Evolutionary conservation across 148 eudicot genomes (phyloP), one percentile per base, ranked within the genome.

Genomic region (Cornus controversa): DNA sequence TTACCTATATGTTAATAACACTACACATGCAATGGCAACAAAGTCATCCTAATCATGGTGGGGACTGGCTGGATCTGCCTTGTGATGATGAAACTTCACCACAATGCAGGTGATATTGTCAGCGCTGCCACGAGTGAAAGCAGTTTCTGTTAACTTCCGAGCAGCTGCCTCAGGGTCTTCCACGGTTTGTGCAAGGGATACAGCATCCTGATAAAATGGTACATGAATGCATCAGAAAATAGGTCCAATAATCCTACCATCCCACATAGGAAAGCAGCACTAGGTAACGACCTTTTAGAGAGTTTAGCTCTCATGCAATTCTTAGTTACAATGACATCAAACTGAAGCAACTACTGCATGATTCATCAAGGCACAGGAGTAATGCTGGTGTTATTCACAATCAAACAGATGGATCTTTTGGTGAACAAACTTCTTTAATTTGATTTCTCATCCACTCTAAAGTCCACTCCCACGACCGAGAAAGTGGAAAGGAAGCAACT

Each of bases 101-200:
- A 96, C 97, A 70, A 96, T 93, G 85, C 98, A 93, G 66, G 99
- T 91, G 67, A 96, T 96, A 73, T 93, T 96, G 71, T 96, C 99
- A 26, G 97, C 95, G 77, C 99, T 93, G 66, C 99, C 99, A 40
- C 97, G 91, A 42, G 83, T 72, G 70, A 88, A 96, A 73, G 99
- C 98, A n/a, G 97, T 89, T 75, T 96, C 98, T 0, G 94, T 92
- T 72, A 96, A 80, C 73, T 93, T 96, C 76, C 88, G 85, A 68
- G 99, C 99, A 34, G 99, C 99, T 14, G 87, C 91, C 85, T 91
- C 94, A 0, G 95, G 89, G 70, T 90, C 98, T 64, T 89, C 93
- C 86, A 91, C 99, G 28, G 84, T 66, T 47, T 80, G 85, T 60
- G 99, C 99, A 65, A 96, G 85, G 25, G 94, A 84, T 58, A 93